These are phyloP conservation scores for Scheffersomyces stambukii DNA, from an alignment of 1,139 yeast species.

Conservation along the genomic window DNA sequence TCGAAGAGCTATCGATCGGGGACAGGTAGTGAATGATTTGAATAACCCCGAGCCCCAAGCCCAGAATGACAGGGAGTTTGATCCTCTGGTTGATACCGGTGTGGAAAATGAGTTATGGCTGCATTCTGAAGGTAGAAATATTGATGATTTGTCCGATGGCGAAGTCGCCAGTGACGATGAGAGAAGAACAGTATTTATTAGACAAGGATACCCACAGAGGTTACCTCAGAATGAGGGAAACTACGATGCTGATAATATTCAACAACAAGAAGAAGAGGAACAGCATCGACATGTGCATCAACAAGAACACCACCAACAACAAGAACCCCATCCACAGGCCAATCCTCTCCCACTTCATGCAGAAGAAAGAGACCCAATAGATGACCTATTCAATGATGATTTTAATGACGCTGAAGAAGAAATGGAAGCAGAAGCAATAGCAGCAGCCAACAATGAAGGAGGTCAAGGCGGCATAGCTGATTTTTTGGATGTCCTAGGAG, in stretches of 20 bases:
- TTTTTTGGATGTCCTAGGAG: slow-evolving; percentile 34
- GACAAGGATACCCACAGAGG: too few species aligned
- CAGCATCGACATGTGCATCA: slow-evolving; percentile 3
- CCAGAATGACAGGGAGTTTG: background rate
- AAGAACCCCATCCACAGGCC: slow-evolving; percentile 1
- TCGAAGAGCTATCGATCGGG: slow-evolving; percentile 16
- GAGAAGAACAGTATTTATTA: too few species aligned
- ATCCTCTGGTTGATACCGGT: too few species aligned
- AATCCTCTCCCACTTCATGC: background rate
- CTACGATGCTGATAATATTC: slow-evolving; percentile 3
- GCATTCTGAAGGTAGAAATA: background rate
- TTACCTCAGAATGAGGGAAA: slow-evolving; percentile 1
- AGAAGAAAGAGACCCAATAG: background rate
- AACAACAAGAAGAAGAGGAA: slow-evolving; percentile 6
- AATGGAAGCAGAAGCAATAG: slow-evolving; percentile 4
- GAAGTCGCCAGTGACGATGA: slow-evolving; percentile 7
- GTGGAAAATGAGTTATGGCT: too few species aligned
- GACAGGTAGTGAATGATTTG: slow-evolving; percentile 6
- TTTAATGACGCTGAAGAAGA: background rate
- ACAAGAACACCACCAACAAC: slow-evolving; percentile 6
- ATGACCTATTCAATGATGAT: background rate
- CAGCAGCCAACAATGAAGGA: slow-evolving; percentile 7
- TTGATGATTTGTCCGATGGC: slow-evolving; percentile 2
- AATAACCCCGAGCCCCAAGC: slow-evolving; percentile 1
- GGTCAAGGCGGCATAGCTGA: slow-evolving; percentile 12